Evolutionary conservation across 305 asterid species (phyloP).

Genomic region (Solanum hybrid): DNA sequence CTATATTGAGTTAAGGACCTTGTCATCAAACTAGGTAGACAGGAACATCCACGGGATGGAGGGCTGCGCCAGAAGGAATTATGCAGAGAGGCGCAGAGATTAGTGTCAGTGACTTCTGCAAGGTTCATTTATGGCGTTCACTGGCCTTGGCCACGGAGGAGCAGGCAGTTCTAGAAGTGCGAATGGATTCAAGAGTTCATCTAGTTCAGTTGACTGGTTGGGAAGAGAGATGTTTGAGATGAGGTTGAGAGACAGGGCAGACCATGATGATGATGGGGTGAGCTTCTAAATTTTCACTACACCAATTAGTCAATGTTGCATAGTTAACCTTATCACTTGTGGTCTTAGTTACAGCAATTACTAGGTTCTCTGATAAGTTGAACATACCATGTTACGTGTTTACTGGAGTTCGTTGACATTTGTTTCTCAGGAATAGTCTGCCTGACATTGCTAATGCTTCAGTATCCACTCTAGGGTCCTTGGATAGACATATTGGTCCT

Average conservation of each 20-base stretch:
- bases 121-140: slow-evolving; percentile 61
- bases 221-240: slow-evolving; percentile 93
- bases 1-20: slow-evolving; percentile 11
- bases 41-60: slow-evolving; percentile 32
- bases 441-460: neutral
- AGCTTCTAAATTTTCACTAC: slow-evolving; percentile 21
- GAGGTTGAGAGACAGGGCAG: slow-evolving; percentile 78
- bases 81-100: slow-evolving; percentile 22
- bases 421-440: neutral
- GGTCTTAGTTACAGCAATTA: neutral
- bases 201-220: slow-evolving; percentile 94
- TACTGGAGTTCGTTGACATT: neutral
- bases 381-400: neutral
- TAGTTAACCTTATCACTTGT: neutral
- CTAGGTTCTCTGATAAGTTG: slow-evolving; percentile 5
- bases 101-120: slow-evolving; percentile 24
- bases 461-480: neutral
- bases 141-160: slow-evolving; percentile 83
- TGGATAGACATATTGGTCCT: neutral
- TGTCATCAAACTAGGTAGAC: slow-evolving; percentile 30
- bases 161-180: slow-evolving; percentile 92
- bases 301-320: neutral
- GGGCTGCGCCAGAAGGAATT: slow-evolving; percentile 17
- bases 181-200: slow-evolving; percentile 83
- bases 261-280: slow-evolving; percentile 77